Base-by-base conservation (phyloP, 2,329 filamentous ascomycete genomes). In the Colletotrichum liaoningense region DNA sequence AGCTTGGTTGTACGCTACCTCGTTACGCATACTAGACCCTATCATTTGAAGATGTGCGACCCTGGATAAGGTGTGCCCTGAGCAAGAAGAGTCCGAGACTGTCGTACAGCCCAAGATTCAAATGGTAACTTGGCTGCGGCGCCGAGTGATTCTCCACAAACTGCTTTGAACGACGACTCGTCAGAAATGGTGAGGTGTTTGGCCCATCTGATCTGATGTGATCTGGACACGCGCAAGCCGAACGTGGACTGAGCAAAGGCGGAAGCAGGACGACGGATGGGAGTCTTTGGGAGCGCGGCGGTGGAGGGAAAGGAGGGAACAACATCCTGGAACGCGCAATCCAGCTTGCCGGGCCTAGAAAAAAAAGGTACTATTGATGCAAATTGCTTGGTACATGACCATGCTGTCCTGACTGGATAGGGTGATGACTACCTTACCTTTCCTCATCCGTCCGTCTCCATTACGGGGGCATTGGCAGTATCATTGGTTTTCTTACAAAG, bases 321-420 rank as follows among this genome's bases (percentile, higher is more conserved):
- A 49, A 26, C 19, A 26, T 63, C 28, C 24, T 64, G 59, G 52
- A 63, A 63, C 63, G 67, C 33, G 26, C 38, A 65, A 69, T 59
- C 67, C 67, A 55, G 62, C 67, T 65, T 35, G 67, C 38, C 66
- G 62, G 67, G 67, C 63, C 67, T 19, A 30, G 19, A 55, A 57
- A 14, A n/a, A 22, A 19, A 28, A 22, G 38, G 28, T 30, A 58
- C 9, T 26, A 38, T 24, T 55, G 62, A 54, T 35, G 62, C n/a
- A 55, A 54, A 35, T 33, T 14, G 30, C 62, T 49, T 38, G 28
- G 46, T n/a, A 7, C 46, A 63, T 30, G 12, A 8, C 42, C 46
- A 22, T 55, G 4, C 14, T 38, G 22, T 38, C 16, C 22, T 42
- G 57, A 42, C 57, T 38, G 3, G 57, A 26, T n/a, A 35, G n/a